Conservation (phyloP, 1,284 basidiomycete genomes). For the Boletus sp. region DNA sequence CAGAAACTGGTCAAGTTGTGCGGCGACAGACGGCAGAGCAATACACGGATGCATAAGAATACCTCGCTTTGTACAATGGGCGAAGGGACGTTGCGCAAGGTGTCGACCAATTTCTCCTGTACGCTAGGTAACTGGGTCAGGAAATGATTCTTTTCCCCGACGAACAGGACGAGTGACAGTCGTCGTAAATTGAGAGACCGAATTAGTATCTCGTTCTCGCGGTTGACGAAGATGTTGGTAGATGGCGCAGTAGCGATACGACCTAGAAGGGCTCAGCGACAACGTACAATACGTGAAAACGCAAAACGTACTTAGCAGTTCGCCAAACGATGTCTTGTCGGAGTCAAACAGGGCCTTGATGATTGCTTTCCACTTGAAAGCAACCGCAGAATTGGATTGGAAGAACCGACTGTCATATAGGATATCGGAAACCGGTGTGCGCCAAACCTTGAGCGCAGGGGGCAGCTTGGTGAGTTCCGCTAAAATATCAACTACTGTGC, state of each 20-base stretch:
- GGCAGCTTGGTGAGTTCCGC: constrained; percentile 78
- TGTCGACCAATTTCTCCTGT: constrained; percentile 95
- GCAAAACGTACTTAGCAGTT: constrained; percentile 65
- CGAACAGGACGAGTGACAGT: constrained; percentile 80
- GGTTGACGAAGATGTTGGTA: constrained; percentile 94
- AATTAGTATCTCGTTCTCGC: constrained; percentile 88
- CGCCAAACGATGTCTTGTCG: constrained; percentile 84
- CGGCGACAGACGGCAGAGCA: constrained; percentile 87
- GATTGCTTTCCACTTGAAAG: constrained; percentile 72
- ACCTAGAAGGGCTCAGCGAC: constrained; percentile 39
- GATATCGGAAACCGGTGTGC: constrained; percentile 72
- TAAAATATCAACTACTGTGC: constrained; percentile 64
- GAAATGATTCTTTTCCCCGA: constrained; percentile 88
- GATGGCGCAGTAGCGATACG: constrained; percentile 85
- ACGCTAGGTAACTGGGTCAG: constrained; percentile 87
- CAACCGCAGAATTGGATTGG: constrained; percentile 57
- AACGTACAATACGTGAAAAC: constrained; percentile 6
- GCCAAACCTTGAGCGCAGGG: constrained; percentile 82
- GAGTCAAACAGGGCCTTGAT: constrained; percentile 78
- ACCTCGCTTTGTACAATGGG: constrained; percentile 91
- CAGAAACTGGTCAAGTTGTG: constrained; percentile 95
- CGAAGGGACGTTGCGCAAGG: constrained; percentile 76
- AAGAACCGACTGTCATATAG: constrained; percentile 89
- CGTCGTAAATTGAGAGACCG: constrained; percentile 88
- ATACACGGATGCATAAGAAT: constrained; percentile 88